phyloP scores from a whole-genome alignment of 306 rosid species.

The Ammopiptanthus mongolicus region DNA sequence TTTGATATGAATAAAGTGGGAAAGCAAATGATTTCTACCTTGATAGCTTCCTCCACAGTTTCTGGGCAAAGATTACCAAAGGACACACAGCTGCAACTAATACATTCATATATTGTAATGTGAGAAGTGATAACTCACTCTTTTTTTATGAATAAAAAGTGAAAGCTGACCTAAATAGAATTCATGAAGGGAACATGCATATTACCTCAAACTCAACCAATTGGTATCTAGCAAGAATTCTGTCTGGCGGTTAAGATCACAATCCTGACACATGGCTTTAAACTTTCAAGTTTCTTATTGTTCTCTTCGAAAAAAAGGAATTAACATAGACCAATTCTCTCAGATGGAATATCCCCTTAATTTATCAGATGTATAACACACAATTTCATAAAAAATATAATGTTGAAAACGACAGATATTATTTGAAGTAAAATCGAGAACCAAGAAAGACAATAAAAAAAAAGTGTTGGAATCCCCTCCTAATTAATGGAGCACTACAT shows the following conservation, averaged over 20 bases:
- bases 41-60: slow-evolving; percentile 99
- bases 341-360: background rate
- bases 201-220: slow-evolving; percentile 92
- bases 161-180: background rate
- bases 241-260: slow-evolving; percentile 59
- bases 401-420: no score
- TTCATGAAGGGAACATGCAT: background rate
- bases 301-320: background rate
- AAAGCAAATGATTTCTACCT: slow-evolving; percentile 38
- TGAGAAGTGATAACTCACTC: background rate
- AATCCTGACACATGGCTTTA: background rate
- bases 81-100: slow-evolving; percentile 75
- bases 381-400: no score
- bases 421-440: no score
- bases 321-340: background rate
- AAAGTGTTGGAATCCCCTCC: no score
- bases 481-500: no score
- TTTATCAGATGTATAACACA: background rate
- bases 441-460: no score
- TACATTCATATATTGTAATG: background rate
- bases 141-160: background rate
- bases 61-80: slow-evolving; percentile 99
- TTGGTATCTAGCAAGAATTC: slow-evolving; percentile 84
- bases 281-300: slow-evolving; percentile 8
- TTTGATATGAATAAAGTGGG: no score